Base-by-base conservation (phyloP, 495 filamentous ascomycete species). In the Aspergillus coremiiformis region DNA sequence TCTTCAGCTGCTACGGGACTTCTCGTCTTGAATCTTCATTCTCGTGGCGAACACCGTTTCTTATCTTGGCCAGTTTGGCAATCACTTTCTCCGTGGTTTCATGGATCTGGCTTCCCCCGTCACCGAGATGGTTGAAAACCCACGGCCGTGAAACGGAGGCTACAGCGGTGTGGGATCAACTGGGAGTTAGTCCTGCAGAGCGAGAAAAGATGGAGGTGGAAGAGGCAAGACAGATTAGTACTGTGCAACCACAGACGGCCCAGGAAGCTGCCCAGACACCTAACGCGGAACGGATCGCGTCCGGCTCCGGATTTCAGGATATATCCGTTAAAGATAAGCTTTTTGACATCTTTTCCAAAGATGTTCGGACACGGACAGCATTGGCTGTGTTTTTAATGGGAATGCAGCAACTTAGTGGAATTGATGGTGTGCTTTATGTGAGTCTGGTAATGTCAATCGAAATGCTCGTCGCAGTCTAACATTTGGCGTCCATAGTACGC, bases 1-100 rank as follows among this genome's bases (percentile, higher is more conserved):
- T 78, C 54, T 85, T 86, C 52, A 76, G 70, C n/a, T 83, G 80
- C 53, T 85, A 85, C 54, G 83, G 78, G 20, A 74, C 75, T 19
- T 64, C 73, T 3, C 61, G 67, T 9, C 63, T 83, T 15, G 19
- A 64, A 0, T 78, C 76, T 1, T 80, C 79, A 3, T 60, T 80
- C 15, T 73, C 79, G 5, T 84, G 83, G 83, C 69, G 83, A 5
- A 51, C 74, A 0, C 81, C 81, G 0, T 81, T 76, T 23, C 61
- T 72, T 3, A 42, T 80, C 1, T 66, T 80, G 32, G 68, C 74
- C 0, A 43, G 62, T 20, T 53, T 78, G 1, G 72, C 71, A 8
- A 58, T 72, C 26, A 30, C 68, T 1, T 70, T 77, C 11, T 67
- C 71, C 0, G 60, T 58, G 4, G 56, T 56, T 6, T 70, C 72